phyloP scores from a whole-genome alignment of 257 asterid species.

The Nicotiana obtusifolia region DNA sequence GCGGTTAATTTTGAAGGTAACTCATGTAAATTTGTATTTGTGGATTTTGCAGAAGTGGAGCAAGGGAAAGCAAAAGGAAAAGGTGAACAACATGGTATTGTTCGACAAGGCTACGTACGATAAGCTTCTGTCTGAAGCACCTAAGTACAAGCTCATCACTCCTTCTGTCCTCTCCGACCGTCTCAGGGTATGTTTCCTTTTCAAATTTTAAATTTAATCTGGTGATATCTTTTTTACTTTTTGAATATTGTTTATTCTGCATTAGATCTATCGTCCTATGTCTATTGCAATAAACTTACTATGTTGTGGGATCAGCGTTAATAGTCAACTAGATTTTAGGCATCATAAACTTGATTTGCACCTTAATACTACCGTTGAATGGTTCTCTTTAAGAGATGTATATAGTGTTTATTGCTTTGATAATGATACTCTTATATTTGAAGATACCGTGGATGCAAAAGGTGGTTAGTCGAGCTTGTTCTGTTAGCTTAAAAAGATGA shows the following conservation, averaged over 20 bases:
- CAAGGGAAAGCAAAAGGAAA: constrained; percentile 97
- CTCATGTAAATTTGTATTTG: not conserved
- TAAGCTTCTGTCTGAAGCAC: constrained; percentile 74
- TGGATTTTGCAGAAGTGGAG: constrained; percentile 54
- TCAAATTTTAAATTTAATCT: not conserved
- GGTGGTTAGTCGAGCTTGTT: not conserved
- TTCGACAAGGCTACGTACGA: constrained; percentile 83
- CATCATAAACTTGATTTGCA: not conserved
- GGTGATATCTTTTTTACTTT: not conserved
- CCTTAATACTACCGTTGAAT: not conserved
- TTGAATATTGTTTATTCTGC: not conserved
- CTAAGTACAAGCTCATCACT: constrained; percentile 89
- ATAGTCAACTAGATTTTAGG: not conserved
- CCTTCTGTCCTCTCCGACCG: constrained; percentile 92
- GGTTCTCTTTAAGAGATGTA: not conserved
- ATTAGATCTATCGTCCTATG: not conserved
- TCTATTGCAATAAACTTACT: not conserved
- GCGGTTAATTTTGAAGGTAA: not conserved
- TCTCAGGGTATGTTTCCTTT: constrained; percentile 55
- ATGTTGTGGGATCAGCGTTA: not conserved
- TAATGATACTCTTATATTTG: not conserved
- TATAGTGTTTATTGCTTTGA: not conserved
- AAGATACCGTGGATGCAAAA: not conserved
- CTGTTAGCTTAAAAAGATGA: not conserved
- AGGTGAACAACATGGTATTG: constrained; percentile 93